Percentiles rank a stretch among this genome's conserved stretches.
These are phyloP conservation scores for Fraxinus dipetala DNA, from an alignment of 305 asterid species.

Conservation along the genomic window DNA sequence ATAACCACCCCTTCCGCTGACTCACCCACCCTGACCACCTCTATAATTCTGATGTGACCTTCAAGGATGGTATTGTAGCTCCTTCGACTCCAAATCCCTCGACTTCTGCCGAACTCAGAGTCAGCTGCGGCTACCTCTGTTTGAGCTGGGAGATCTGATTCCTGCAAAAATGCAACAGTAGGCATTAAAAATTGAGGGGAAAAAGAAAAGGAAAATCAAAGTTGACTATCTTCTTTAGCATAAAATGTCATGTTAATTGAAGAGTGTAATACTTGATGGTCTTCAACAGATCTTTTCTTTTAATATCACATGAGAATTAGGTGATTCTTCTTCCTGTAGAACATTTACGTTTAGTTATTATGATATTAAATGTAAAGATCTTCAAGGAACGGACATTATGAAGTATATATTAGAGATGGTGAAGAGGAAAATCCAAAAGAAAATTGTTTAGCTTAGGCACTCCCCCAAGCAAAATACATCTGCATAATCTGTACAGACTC, in stretches of 20 bases:
- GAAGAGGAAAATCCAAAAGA: not conserved
- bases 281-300: conserved; percentile 27
- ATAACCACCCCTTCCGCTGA: conserved; percentile 34
- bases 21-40: conserved; percentile 29
- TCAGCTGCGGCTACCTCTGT: conserved; percentile 28
- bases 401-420: not conserved
- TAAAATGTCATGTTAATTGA: not conserved
- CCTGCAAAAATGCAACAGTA: not conserved
- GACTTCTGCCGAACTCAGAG: conserved; percentile 24
- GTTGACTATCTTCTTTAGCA: not conserved
- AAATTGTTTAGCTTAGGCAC: not conserved
- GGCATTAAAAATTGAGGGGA: not conserved
- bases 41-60: conserved; percentile 24
- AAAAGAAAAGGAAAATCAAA: not conserved
- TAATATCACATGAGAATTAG: conserved; percentile 23
- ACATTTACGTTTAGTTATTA: not conserved
- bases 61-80: conserved; percentile 15
- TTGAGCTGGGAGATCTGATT: conserved; percentile 23
- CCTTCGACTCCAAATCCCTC: conserved; percentile 30
- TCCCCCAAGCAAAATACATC: not conserved
- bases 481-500: not conserved
- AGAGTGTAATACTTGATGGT: conserved; percentile 38
- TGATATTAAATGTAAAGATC: conserved; percentile 10
- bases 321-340: conserved; percentile 45
- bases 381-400: not conserved